phyloP scores from a whole-genome alignment of 1,284 basidiomycete species.

The Sporisorium scitamineum region DNA sequence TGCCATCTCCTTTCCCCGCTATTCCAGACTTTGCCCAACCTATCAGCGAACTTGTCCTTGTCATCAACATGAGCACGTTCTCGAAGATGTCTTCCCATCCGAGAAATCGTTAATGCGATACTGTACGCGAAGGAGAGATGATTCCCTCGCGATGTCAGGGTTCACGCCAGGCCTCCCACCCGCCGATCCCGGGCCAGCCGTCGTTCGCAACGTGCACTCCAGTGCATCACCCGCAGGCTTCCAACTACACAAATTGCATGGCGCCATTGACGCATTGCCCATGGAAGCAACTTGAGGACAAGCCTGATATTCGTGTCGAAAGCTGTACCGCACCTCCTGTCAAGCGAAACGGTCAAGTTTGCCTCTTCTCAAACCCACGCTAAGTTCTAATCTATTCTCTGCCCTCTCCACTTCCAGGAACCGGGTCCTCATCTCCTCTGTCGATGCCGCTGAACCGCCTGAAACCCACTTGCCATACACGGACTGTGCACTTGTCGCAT shows the following conservation, averaged over 20 bases:
- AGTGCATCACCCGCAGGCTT: constrained; percentile 5
- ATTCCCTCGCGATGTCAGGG: constrained; percentile 1
- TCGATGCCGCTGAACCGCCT: background rate
- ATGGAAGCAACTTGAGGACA: background rate
- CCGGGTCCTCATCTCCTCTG: background rate
- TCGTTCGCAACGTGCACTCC: constrained; percentile 14
- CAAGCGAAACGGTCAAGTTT: background rate
- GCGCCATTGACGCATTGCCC: background rate
- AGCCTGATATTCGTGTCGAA: constrained; percentile 3
- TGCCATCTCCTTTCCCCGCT: constrained; percentile 14
- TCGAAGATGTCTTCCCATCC: constrained; percentile 6
- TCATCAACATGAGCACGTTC: constrained; percentile 17
- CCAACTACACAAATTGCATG: background rate
- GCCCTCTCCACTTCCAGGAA: background rate
- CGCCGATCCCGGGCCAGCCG: constrained; percentile 28
- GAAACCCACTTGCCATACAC: background rate
- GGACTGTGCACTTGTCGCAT: background rate
- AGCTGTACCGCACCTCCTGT: background rate
- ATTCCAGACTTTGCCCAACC: constrained; percentile 2
- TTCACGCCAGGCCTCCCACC: constrained; percentile 3
- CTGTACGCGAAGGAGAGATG: background rate
- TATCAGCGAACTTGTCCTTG: constrained; percentile 3
- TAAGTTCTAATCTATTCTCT: background rate
- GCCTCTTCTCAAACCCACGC: background rate
- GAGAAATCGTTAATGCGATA: background rate